These are phyloP conservation scores for Trematosphaeria pertusa DNA, from an alignment of 2,329 filamentous ascomycete genomes.

Conservation along the genomic window DNA sequence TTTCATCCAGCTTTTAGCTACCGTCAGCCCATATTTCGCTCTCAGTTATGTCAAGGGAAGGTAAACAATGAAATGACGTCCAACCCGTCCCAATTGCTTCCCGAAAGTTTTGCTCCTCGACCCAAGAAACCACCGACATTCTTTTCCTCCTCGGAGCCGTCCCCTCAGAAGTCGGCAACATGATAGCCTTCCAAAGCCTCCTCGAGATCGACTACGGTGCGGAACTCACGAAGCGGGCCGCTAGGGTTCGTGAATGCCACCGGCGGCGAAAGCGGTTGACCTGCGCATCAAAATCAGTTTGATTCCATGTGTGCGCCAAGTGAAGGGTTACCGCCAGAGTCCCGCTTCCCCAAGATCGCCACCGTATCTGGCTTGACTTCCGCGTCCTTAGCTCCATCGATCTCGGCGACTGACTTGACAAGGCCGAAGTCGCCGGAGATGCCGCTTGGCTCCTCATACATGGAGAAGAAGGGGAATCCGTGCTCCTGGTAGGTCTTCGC, in stretches of 20 bases:
- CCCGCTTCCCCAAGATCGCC: slow-evolving; percentile 1
- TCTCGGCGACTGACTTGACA: slow-evolving; percentile 35
- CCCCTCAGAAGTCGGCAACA: slow-evolving; percentile 9
- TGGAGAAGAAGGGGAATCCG: slow-evolving; percentile 48
- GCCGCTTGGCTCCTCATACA: slow-evolving; percentile 37
- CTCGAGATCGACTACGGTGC: slow-evolving; percentile 23
- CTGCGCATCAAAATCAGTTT: no score
- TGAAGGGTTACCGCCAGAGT: no score
- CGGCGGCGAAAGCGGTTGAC: no score
- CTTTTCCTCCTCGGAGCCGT: no score
- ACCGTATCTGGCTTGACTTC: slow-evolving; percentile 15
- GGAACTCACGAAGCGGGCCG: slow-evolving; percentile 22
- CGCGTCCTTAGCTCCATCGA: slow-evolving; percentile 22
- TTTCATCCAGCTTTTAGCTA: no score
- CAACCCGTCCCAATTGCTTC: no score
- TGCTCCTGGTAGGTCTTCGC: slow-evolving; percentile 41
- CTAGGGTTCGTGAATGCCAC: slow-evolving; percentile 25
- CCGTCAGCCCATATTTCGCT: no score
- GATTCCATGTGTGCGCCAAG: no score
- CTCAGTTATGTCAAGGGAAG: no score
- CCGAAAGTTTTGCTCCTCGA: no score
- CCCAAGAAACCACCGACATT: no score
- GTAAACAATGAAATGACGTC: no score
- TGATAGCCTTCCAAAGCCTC: slow-evolving; percentile 16
- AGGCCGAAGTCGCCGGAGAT: slow-evolving; percentile 34